These are phyloP conservation scores for Barbarea vulgaris DNA, from an alignment of 345 rosid genomes.

Conservation along the genomic window DNA sequence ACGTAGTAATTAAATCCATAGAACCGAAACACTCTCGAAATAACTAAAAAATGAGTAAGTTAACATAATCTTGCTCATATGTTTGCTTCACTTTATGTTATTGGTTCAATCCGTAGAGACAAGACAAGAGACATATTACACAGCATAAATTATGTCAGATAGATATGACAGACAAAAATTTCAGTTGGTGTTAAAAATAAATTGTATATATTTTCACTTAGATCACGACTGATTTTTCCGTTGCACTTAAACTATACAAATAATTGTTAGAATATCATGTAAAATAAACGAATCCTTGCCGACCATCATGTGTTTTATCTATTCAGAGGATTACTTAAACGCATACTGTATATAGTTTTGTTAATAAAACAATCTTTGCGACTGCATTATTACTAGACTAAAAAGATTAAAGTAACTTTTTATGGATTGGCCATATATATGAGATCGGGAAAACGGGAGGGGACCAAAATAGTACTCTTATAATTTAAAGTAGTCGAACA, in stretches of 20 bases:
- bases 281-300: background rate
- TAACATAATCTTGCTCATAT: too few species aligned
- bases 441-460: slow-evolving; percentile 5
- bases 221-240: background rate
- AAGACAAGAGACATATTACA: background rate
- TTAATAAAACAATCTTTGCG: background rate
- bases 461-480: slow-evolving; percentile 7
- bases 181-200: background rate
- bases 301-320: background rate
- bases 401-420: background rate
- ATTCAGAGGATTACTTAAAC: background rate
- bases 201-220: background rate
- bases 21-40: background rate
- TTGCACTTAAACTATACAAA: background rate
- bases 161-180: background rate
- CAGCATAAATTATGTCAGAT: background rate
- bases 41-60: background rate
- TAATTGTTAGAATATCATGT: background rate
- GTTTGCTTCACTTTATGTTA: background rate
- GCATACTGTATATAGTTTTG: background rate
- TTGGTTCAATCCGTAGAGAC: background rate
- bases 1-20: background rate
- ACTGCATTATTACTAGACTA: slow-evolving; percentile 9
- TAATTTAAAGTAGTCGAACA: slow-evolving; percentile 24
- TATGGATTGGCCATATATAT: slow-evolving; percentile 13